These are phyloP conservation scores for Coemansia reversa DNA, from an alignment of 192 early-diverging fungal species.

Conservation along the genomic window DNA sequence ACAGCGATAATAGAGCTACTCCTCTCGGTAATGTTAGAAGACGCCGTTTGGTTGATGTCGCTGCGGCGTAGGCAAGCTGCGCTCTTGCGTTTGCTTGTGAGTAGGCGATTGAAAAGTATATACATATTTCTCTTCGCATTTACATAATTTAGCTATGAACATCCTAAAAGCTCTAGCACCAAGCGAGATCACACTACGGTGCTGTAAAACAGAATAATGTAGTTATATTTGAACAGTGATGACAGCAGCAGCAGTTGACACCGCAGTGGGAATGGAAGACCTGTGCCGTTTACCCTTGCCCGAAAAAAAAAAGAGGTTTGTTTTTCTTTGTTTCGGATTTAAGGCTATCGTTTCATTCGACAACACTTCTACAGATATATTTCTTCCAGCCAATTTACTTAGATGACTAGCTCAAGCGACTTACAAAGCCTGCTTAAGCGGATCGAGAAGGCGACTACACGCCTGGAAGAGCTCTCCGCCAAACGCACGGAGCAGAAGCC, in stretches of 20 bases:
- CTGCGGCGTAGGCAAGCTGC: constrained; percentile 10
- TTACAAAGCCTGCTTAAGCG: constrained; percentile 75
- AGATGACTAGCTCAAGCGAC: constrained; percentile 50
- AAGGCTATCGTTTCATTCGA: not conserved
- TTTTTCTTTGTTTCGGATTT: constrained; percentile 7
- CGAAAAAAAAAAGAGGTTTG: not conserved
- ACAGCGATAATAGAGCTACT: not conserved
- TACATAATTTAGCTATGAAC: not conserved
- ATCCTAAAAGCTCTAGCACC: not conserved
- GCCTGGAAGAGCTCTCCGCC: constrained; percentile 83
- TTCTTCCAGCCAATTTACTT: not conserved
- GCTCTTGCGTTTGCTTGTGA: not conserved
- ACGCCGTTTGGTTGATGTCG: constrained; percentile 42
- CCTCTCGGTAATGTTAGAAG: constrained; percentile 19
- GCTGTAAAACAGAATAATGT: not conserved
- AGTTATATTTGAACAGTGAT: not conserved
- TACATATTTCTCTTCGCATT: not conserved
- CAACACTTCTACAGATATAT: not conserved
- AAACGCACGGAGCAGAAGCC: constrained; percentile 46
- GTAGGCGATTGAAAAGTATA: not conserved
- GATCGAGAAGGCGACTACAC: constrained; percentile 86
- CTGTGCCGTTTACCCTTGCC: not conserved
- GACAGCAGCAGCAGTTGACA: not conserved
- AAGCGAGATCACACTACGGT: not conserved
- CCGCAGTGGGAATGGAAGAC: not conserved